phyloP scores from a whole-genome alignment of 2,329 filamentous ascomycete genomes.

The Tympanopsis confertula region DNA sequence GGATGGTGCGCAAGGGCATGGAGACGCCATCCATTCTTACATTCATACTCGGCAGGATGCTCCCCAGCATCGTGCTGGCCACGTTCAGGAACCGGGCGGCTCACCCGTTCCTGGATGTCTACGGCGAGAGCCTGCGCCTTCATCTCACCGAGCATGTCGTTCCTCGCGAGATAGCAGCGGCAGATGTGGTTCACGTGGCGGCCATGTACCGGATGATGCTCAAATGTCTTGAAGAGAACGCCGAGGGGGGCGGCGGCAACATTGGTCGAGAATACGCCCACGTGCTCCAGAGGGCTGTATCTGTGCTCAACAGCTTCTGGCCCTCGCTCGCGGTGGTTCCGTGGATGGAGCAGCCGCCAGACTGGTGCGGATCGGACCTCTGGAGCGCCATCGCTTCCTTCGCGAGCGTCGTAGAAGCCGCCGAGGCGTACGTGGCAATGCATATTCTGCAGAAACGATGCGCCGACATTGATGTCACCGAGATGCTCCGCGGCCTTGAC shows the following conservation, averaged over 20 bases:
- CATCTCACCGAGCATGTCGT: conserved; percentile 20
- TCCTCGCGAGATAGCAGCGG: conserved; percentile 22
- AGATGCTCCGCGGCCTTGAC: too few species aligned
- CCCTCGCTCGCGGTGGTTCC: background rate
- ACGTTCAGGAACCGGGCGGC: conserved; percentile 18
- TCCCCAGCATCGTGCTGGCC: conserved; percentile 37
- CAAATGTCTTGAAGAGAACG: background rate
- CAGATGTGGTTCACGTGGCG: conserved; percentile 18
- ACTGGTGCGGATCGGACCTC: background rate
- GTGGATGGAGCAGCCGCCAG: background rate
- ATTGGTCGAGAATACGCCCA: background rate
- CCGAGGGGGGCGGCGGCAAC: too few species aligned
- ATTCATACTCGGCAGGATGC: conserved; percentile 38
- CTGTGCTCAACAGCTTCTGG: background rate
- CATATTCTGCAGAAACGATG: too few species aligned
- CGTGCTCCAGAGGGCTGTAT: background rate
- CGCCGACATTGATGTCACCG: too few species aligned
- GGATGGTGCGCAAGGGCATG: conserved; percentile 35
- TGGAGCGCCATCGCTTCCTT: background rate
- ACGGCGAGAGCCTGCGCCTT: conserved; percentile 27
- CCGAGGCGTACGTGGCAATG: background rate
- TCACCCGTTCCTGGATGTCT: conserved; percentile 38
- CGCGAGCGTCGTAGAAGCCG: background rate
- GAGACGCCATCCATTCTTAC: conserved; percentile 26
- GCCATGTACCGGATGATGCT: conserved; percentile 7